These are phyloP conservation scores for Thymus mandschuricus DNA, from an alignment of 257 asterid genomes.

Conservation along the genomic window DNA sequence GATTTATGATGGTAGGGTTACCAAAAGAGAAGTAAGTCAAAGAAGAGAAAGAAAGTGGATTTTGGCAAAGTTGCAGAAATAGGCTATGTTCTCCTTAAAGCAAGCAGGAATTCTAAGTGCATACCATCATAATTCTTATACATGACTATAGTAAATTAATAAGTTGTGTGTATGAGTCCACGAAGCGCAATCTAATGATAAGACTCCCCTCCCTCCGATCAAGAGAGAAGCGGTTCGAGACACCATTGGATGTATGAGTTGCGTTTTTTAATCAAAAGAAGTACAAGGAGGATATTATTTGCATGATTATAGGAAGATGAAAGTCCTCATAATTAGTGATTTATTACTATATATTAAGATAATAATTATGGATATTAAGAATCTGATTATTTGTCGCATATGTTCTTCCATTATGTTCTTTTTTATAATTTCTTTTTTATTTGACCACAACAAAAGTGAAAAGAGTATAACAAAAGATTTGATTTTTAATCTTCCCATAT, in stretches of 20 bases:
- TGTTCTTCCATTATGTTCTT: background rate
- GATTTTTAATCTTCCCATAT: conserved; percentile 32
- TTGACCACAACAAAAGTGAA: conserved; percentile 7
- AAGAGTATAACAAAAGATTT: conserved; percentile 16
- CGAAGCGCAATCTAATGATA: too few species aligned
- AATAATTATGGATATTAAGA: background rate
- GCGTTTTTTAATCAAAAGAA: background rate
- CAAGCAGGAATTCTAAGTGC: conserved; percentile 35
- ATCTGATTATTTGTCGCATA: conserved; percentile 11
- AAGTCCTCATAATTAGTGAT: background rate
- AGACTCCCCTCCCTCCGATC: too few species aligned
- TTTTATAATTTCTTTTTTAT: background rate
- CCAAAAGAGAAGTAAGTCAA: conserved; percentile 37
- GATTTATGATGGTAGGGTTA: conserved; percentile 45
- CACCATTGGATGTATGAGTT: too few species aligned
- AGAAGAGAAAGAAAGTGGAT: conserved; percentile 28
- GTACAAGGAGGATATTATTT: background rate
- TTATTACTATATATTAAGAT: background rate
- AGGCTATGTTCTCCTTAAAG: conserved; percentile 44
- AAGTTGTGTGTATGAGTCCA: too few species aligned
- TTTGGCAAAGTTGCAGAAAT: conserved; percentile 35
- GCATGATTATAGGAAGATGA: background rate
- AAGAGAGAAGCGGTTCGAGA: too few species aligned
- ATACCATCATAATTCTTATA: conserved; percentile 22
- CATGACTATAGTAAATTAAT: too few species aligned